Percentiles rank a stretch among this genome's conserved stretches.
phyloP scores from a whole-genome alignment of 2,329 filamentous ascomycete genomes.

The Samsoniella hepiali region DNA sequence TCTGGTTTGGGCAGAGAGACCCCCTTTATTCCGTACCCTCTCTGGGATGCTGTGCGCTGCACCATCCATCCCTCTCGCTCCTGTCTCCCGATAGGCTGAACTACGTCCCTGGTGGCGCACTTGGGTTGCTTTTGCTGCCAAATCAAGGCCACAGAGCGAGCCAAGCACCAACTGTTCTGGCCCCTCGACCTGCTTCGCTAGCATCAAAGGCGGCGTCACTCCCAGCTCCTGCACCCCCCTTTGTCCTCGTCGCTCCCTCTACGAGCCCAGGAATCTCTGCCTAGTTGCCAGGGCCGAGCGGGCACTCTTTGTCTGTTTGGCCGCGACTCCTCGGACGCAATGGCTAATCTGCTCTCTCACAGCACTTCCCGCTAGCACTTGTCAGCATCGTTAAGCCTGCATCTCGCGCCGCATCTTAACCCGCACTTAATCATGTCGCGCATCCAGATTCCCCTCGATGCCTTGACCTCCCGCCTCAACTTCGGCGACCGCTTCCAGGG shows the following conservation, averaged over 20 bases:
- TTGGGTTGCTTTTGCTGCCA: constrained; percentile 9
- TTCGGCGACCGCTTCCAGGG: constrained; percentile 79
- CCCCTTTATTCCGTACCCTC: background rate
- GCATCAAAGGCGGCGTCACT: background rate
- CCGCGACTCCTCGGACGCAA: background rate
- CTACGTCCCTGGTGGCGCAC: constrained; percentile 6
- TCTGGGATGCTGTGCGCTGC: background rate
- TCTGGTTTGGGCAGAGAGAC: background rate
- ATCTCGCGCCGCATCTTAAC: constrained; percentile 13
- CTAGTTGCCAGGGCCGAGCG: constrained; percentile 4
- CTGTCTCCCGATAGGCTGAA: constrained; percentile 1
- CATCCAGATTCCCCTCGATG: constrained; percentile 89
- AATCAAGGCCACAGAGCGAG: constrained; percentile 3
- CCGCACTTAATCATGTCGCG: constrained; percentile 61
- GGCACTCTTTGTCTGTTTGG: background rate
- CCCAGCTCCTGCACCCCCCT: background rate
- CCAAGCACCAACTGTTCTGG: background rate
- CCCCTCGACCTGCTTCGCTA: background rate
- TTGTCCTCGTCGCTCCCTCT: background rate
- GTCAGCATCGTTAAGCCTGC: background rate
- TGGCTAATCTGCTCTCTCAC: background rate
- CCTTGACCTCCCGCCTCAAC: constrained; percentile 87
- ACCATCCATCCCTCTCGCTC: background rate
- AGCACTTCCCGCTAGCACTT: background rate
- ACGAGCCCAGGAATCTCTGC: background rate